Evolutionary conservation across 805 yeast genomes (phyloP).

Genomic region (Yamadazyma phyllophila): DNA sequence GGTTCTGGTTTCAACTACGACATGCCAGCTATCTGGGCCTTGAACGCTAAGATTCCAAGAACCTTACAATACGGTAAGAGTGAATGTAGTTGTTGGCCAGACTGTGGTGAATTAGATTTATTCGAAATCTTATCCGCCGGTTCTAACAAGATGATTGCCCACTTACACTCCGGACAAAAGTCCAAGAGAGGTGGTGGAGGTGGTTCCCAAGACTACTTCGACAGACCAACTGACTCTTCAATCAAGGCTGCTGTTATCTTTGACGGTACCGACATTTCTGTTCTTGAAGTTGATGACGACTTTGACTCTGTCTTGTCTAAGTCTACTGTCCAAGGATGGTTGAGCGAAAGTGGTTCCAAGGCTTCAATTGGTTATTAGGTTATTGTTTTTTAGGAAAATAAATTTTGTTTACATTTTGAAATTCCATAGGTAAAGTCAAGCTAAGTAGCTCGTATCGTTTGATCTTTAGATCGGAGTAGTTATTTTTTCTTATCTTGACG

Average conservation of each 20-base stretch:
- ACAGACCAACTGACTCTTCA: conserved; percentile 74
- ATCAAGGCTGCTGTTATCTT: conserved; percentile 91
- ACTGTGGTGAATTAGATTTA: conserved; percentile 96
- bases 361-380: conserved; percentile 12
- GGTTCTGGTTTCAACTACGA: conserved; percentile 61
- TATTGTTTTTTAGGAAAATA: conserved; percentile 2
- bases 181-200: conserved; percentile 48
- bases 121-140: conserved; percentile 86
- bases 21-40: conserved; percentile 98
- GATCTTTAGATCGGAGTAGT: too few relatives aligned
- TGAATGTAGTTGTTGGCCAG: conserved; percentile 90
- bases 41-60: conserved; percentile 95
- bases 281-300: conserved; percentile 59
- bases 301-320: conserved; percentile 44
- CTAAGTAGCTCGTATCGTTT: too few relatives aligned
- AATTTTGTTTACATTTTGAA: not conserved
- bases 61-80: conserved; percentile 87
- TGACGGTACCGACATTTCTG: conserved; percentile 50
- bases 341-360: conserved; percentile 47
- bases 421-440: not conserved
- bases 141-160: conserved; percentile 69
- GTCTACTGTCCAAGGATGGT: conserved; percentile 60
- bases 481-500: too few relatives aligned
- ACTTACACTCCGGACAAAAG: conserved; percentile 85
- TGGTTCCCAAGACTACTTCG: conserved; percentile 83